Percentiles rank a stretch among this genome's conserved stretches.
Evolutionary conservation across 805 yeast genomes (phyloP).

Genomic region (Suhomyces vadensis): DNA sequence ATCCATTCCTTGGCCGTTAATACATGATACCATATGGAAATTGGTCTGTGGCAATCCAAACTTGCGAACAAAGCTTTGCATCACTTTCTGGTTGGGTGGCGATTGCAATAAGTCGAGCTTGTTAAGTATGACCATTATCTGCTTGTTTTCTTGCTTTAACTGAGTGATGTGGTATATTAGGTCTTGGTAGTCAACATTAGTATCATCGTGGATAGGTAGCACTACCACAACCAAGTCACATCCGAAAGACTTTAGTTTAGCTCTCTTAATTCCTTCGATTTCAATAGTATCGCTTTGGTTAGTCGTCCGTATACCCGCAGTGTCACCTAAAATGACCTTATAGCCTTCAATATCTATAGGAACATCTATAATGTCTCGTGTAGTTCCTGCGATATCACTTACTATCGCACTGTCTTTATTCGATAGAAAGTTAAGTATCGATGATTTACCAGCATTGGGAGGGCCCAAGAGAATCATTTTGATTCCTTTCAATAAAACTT

Average conservation of each 20-base stretch:
- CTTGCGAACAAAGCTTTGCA: constrained; percentile 11
- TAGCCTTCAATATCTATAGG: constrained; percentile 81
- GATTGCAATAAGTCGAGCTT: constrained; percentile 51
- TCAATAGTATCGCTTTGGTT: constrained; percentile 60
- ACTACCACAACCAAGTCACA: constrained; percentile 75
- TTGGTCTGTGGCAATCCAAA: constrained; percentile 15
- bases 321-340: constrained; percentile 83
- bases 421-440: constrained; percentile 74
- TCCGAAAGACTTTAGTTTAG: constrained; percentile 55
- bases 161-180: constrained; percentile 39
- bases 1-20: constrained; percentile 54
- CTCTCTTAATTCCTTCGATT: constrained; percentile 77
- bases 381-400: constrained; percentile 89
- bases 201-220: constrained; percentile 46
- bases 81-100: neutral
- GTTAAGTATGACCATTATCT: constrained; percentile 53
- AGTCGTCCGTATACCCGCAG: constrained; percentile 79
- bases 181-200: constrained; percentile 25
- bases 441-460: constrained; percentile 96
- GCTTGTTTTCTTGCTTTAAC: constrained; percentile 28
- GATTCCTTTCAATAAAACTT: constrained; percentile 70
- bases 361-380: constrained; percentile 83
- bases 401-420: constrained; percentile 86
- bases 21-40: constrained; percentile 58
- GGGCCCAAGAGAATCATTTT: constrained; percentile 78